These are phyloP conservation scores for Hansenula anomala DNA, from an alignment of 1,139 yeast genomes.

Conservation along the genomic window DNA sequence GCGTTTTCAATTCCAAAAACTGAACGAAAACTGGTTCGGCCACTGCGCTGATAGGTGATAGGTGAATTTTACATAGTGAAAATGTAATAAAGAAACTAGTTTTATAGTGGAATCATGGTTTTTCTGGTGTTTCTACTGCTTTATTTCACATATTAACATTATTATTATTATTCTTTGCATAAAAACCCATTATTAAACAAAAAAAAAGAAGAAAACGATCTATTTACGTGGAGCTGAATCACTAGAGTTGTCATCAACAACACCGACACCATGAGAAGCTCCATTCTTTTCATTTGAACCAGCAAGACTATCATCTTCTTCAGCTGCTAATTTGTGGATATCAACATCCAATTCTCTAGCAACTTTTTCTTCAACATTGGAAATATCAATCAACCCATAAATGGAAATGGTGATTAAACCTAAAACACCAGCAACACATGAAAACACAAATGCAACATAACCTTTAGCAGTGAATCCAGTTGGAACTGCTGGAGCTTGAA, in stretches of 20 bases:
- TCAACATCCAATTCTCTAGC: slow-evolving; percentile 45
- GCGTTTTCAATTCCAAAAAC: too few relatives aligned
- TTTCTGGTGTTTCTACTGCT: too few relatives aligned
- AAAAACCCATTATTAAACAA: slow-evolving; percentile 3
- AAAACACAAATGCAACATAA: slow-evolving; percentile 79
- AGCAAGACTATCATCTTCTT: slow-evolving; percentile 7
- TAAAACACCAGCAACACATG: slow-evolving; percentile 70
- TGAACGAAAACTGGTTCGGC: too few relatives aligned
- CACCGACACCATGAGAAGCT: neutral
- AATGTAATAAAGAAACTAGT: too few relatives aligned
- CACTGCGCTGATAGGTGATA: too few relatives aligned
- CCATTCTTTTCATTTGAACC: slow-evolving; percentile 1
- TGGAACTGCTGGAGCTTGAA: slow-evolving; percentile 64
- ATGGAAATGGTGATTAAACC: slow-evolving; percentile 74
- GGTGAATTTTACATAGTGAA: too few relatives aligned
- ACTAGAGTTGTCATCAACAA: slow-evolving; percentile 2
- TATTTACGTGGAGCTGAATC: slow-evolving; percentile 1
- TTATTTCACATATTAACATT: too few relatives aligned
- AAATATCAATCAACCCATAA: slow-evolving; percentile 79
- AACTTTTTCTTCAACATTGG: slow-evolving; percentile 50
- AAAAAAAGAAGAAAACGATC: neutral
- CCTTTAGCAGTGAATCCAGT: slow-evolving; percentile 88
- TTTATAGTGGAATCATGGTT: too few relatives aligned
- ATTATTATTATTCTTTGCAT: too few relatives aligned
- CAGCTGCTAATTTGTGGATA: slow-evolving; percentile 30